A percentile compares a stretch with the other conserved stretches of the same genome.
Evolutionary conservation across 805 yeast genomes (phyloP).

Genomic region (Candida sakaeoensis): DNA sequence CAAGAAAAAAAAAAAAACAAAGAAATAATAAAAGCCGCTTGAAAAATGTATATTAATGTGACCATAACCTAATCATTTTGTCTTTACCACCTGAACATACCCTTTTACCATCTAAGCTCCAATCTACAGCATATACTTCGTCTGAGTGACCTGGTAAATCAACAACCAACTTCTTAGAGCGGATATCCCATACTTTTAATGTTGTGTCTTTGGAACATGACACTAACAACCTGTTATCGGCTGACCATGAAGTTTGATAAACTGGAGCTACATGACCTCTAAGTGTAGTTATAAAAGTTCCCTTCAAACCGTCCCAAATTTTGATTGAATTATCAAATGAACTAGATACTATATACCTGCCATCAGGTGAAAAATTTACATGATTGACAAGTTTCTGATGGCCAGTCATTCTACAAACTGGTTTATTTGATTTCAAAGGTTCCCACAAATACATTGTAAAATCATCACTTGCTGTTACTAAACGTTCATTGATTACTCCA

Average conservation of each 20-base stretch:
- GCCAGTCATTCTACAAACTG: slow-evolving; percentile 92
- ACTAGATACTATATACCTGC: slow-evolving; percentile 83
- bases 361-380: slow-evolving; percentile 94
- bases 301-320: slow-evolving; percentile 93
- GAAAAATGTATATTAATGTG: slow-evolving; percentile 42
- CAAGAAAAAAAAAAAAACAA: neutral
- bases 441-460: slow-evolving; percentile 98
- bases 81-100: slow-evolving; percentile 99
- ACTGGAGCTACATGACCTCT: slow-evolving; percentile 98
- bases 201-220: slow-evolving; percentile 96
- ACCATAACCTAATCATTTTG: slow-evolving; percentile 90
- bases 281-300: slow-evolving; percentile 83
- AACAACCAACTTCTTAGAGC: slow-evolving; percentile 75
- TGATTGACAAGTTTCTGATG: slow-evolving; percentile 96
- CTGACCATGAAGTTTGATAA: slow-evolving; percentile 96
- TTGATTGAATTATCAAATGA: slow-evolving; percentile 95
- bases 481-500: slow-evolving; percentile 61
- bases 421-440: slow-evolving; percentile 75
- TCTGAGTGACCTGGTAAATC: slow-evolving; percentile 96
- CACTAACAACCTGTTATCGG: slow-evolving; percentile 86
- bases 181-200: slow-evolving; percentile 91
- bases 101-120: slow-evolving; percentile 92
- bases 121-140: slow-evolving; percentile 95
- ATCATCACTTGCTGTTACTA: slow-evolving; percentile 95
- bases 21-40: neutral